These are phyloP conservation scores for Coniochaeta prunicola DNA, from an alignment of 2,329 filamentous ascomycete genomes.

Conservation along the genomic window DNA sequence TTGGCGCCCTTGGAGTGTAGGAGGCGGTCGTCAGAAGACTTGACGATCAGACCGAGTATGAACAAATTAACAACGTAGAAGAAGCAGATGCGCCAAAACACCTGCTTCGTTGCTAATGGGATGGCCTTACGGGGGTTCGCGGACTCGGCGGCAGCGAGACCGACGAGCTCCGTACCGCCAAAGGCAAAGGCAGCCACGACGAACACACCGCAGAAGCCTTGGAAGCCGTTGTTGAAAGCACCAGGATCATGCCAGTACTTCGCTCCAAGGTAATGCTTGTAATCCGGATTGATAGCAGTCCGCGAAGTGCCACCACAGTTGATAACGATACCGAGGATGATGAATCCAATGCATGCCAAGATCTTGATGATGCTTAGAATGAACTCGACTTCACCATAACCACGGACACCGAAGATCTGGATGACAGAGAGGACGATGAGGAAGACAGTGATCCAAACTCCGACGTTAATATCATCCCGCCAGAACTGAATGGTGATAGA, in stretches of 20 bases:
- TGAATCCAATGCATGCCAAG: slow-evolving; percentile 52
- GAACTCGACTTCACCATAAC: slow-evolving; percentile 55
- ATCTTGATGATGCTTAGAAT: slow-evolving; percentile 51
- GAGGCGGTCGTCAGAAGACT: slow-evolving; percentile 32
- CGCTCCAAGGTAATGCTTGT: slow-evolving; percentile 52
- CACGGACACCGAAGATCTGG: slow-evolving; percentile 48
- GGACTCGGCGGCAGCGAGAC: slow-evolving; percentile 44
- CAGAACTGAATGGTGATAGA: slow-evolving; percentile 47
- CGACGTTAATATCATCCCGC: slow-evolving; percentile 40
- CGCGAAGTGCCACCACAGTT: slow-evolving; percentile 38
- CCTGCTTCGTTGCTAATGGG: slow-evolving; percentile 43
- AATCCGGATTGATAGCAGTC: slow-evolving; percentile 27
- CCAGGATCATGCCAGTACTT: slow-evolving; percentile 53
- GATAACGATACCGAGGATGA: slow-evolving; percentile 55
- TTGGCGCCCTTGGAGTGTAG: slow-evolving; percentile 28
- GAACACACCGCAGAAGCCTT: slow-evolving; percentile 43
- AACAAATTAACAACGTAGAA: slow-evolving; percentile 47
- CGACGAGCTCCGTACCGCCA: slow-evolving; percentile 44
- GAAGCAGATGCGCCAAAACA: slow-evolving; percentile 45
- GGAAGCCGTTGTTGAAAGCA: slow-evolving; percentile 43
- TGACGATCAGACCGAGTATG: slow-evolving; percentile 42
- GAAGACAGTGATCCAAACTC: slow-evolving; percentile 50
- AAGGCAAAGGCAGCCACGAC: slow-evolving; percentile 45
- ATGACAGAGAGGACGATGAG: slow-evolving; percentile 41
- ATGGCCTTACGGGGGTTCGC: slow-evolving; percentile 39